Base-by-base conservation (phyloP, 208 protist species). In the Vickermania ingenoplastis region DNA sequence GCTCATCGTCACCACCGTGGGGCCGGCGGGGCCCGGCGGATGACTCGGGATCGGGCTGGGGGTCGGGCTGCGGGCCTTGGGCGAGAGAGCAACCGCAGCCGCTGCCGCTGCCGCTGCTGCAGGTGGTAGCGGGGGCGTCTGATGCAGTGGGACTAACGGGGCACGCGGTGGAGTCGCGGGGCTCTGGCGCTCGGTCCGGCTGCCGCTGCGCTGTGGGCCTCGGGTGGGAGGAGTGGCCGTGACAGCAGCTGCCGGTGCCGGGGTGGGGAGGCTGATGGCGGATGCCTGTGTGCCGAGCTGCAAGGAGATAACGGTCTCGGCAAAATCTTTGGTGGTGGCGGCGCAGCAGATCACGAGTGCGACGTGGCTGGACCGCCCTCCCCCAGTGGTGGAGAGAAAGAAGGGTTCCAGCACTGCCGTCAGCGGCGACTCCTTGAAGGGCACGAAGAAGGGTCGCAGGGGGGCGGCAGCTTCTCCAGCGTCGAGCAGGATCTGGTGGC, bases 221-320 rank as follows among this genome's bases (percentile, higher is more conserved):
- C 36, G 36, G 17, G 36, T 45, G 36, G 36, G 36, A n/a, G n/a
- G n/a, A n/a, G n/a, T n/a, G n/a, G n/a, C n/a, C 7, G 36, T 17
- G 7, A 7, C 36, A 45, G 36, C 36, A 45, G 36, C 7, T 17
- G 36, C 36, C 36, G 36, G 17, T n/a, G 36, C 17, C 36, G 36
- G 7, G 36, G 36, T n/a, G 36, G 72, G 73, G 14, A 74, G 57
- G 22, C 70, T 67, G 1, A 85, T 70, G 1, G 64, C 62, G 7
- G 75, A 75, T 14, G 81, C 84, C 69, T 86, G 80, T n/a, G 80
- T 78, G 7, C 78, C 84, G 7, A 91, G 62, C 25, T 79, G 77
- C 48, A 91, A 75, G 1, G 84, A 81, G 3, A 74, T 59, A n/a
- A 91, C 62, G 0, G 78, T 86, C 61, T 91, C 84, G 64, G 73